Conservation (phyloP, 2,329 filamentous ascomycete genomes). For the Pseudogymnoascus sp. region DNA sequence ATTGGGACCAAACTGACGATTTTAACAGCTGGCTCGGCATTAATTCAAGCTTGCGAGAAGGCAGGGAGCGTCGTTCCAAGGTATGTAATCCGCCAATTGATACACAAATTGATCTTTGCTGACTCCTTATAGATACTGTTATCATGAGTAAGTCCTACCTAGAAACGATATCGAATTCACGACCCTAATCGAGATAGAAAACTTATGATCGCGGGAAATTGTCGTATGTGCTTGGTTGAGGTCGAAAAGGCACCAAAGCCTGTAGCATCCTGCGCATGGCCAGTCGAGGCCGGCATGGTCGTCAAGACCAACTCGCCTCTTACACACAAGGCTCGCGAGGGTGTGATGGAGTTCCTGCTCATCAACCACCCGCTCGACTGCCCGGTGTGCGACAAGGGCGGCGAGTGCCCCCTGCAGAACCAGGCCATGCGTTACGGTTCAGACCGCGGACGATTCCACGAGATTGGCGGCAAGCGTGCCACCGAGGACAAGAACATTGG, state of each 20-base stretch:
- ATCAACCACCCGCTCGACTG: conserved; percentile 95
- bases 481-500: conserved; percentile 99
- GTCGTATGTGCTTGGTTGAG: conserved; percentile 98
- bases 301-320: conserved; percentile 97
- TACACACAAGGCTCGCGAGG: conserved; percentile 95
- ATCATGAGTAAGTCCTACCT: conserved; percentile 72
- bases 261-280: conserved; percentile 97
- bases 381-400: conserved; percentile 97
- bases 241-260: conserved; percentile 95
- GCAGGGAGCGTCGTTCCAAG: conserved; percentile 83
- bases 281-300: conserved; percentile 96
- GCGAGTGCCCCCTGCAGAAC: conserved; percentile 97
- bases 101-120: conserved; percentile 15
- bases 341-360: conserved; percentile 99
- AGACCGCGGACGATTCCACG: conserved; percentile 94
- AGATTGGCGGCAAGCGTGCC: conserved; percentile 89
- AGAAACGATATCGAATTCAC: conserved; percentile 23
- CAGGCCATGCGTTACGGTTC: conserved; percentile 98
- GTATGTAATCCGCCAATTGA: conserved; percentile 39
- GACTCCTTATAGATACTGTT: conserved; percentile 70
- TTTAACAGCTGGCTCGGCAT: conserved; percentile 76
- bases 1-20: conserved; percentile 31
- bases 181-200: conserved; percentile 53
- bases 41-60: conserved; percentile 99
- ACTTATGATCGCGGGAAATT: conserved; percentile 98